These are phyloP conservation scores for Paramecium sexaurelia DNA, from an alignment of 73 alveolate genomes.

Conservation along the genomic window DNA sequence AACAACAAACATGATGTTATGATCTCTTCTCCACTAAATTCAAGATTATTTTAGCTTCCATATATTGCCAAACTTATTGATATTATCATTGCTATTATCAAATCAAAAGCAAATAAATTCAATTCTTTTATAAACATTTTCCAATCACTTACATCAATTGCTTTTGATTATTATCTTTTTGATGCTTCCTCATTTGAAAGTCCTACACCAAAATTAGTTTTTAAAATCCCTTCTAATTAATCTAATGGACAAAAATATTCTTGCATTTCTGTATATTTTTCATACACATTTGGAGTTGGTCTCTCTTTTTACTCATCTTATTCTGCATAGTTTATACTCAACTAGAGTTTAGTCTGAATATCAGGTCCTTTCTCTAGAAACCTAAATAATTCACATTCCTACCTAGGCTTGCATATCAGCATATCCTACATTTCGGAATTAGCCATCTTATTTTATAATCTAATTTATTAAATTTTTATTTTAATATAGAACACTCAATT, in stretches of 20 bases:
- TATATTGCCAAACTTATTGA: constrained; percentile 11
- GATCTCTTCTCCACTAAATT: neutral
- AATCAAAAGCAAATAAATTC: constrained; percentile 38
- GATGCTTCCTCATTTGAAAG: neutral
- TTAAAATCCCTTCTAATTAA: neutral
- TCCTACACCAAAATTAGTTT: neutral
- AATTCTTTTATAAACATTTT: constrained; percentile 37
- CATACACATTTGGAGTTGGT: neutral
- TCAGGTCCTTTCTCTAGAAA: constrained; percentile 43
- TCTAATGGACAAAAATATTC: constrained; percentile 45
- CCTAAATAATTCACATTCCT: neutral
- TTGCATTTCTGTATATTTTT: constrained; percentile 44
- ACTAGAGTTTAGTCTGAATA: neutral
- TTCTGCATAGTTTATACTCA: neutral
- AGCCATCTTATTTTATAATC: constrained; percentile 3
- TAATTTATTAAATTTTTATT: neutral
- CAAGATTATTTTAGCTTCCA: constrained; percentile 20
- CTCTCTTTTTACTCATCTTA: neutral
- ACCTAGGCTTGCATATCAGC: constrained; percentile 16
- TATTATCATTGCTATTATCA: neutral
- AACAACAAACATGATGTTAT: neutral
- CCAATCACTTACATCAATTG: constrained; percentile 35
- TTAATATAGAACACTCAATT: neutral
- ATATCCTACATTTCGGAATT: neutral
- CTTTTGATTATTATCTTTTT: neutral